These are phyloP conservation scores for Neonectria sp. DNA, from an alignment of 2,329 filamentous ascomycete genomes.

Conservation along the genomic window DNA sequence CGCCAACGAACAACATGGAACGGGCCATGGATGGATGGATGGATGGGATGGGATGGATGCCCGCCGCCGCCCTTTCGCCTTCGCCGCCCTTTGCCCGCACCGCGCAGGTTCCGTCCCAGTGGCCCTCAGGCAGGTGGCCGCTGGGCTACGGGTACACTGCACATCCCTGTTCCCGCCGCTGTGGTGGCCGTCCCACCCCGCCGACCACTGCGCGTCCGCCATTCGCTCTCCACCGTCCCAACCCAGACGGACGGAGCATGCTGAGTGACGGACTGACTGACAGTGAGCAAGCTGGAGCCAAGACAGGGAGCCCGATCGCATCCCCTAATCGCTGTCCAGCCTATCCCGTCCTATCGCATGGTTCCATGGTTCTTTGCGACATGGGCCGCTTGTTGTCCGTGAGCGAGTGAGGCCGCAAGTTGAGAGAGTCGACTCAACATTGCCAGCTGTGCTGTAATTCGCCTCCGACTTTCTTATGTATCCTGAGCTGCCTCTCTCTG, in stretches of 20 bases:
- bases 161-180: conserved; percentile 1
- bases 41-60: too few relatives aligned
- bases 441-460: conserved; percentile 30
- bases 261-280: conserved; percentile 21
- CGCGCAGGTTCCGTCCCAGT: neutral
- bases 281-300: neutral
- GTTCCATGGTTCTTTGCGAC: conserved; percentile 26
- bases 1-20: conserved; percentile 16
- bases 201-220: conserved; percentile 4
- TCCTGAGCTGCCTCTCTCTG: conserved; percentile 19
- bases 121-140: neutral
- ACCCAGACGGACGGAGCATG: conserved; percentile 19
- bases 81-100: neutral
- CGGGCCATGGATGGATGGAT: neutral
- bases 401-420: conserved; percentile 23
- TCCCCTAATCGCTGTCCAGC: conserved; percentile 3
- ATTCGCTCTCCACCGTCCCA: conserved; percentile 23
- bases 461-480: conserved; percentile 21
- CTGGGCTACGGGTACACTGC: conserved; percentile 7
- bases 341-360: conserved; percentile 29
- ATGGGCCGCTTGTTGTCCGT: conserved; percentile 18
- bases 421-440: conserved; percentile 17
- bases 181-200: conserved; percentile 1
- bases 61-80: neutral
- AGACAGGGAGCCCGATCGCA: conserved; percentile 20